Base-by-base conservation (phyloP, 164 flowering plant genomes). In the Berberis thunbergii region DNA sequence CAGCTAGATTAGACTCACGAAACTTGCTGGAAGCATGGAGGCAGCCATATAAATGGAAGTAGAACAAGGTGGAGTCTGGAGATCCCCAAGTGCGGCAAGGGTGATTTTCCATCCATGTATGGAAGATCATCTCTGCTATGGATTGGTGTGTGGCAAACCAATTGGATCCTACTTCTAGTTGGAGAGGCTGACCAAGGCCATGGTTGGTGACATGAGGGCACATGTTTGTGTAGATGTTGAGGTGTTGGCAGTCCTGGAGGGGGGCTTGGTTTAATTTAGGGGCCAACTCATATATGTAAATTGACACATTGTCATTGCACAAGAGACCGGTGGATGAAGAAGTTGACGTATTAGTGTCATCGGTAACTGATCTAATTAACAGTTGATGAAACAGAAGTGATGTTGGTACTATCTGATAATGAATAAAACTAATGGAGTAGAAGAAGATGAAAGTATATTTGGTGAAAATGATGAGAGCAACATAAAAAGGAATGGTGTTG, bases 61-160 rank as follows among this genome's bases (percentile, higher is more conserved):
- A 76, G 58, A 76, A 72, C 57, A 73, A 48, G 0, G 53, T 57
- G 1, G 78, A 66, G 4, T 13, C 38, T 4, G 43, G 41, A 0
- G 78, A 71, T 13, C 72, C 67, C 58, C 54, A 49, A 9, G 76
- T 72, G 10, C 78, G 71, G 55, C 78, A 76, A n/a, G 74, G 76
- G 41, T 76, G 78, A 60, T 58, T 64, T 60, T 67, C 76, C 52
- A 68, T 53, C 0, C 78, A 71, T 8, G 75, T 72, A 66, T 83
- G 86, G 67, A 83, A 78, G 49, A 83, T 77, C 81, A 80, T 75
- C 78, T 83, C 86, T 6, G 77, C 84, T 49, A 79, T 72, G 77
- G 75, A 80, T 66, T 83, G 86, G 72, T 83, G 78, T 11, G 86
- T 80, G 41, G 78, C 76, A 75, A 64, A 79, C 86, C 84, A 83